Percentiles rank a stretch among this genome's conserved stretches.
phyloP scores from a whole-genome alignment of 1,139 yeast genomes.

The Blastobotrys proliferans region DNA sequence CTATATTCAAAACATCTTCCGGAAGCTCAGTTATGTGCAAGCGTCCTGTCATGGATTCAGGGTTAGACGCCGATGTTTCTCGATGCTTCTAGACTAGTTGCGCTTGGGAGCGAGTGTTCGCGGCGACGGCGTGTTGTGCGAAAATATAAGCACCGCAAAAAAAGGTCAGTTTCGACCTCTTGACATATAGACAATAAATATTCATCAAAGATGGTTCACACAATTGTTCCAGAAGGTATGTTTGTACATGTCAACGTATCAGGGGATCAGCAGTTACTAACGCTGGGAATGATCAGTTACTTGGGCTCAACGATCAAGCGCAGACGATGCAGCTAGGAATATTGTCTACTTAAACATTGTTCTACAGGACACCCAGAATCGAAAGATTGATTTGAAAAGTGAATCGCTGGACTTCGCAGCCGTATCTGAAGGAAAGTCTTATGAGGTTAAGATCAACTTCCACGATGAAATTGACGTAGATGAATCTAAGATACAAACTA shows the following conservation, averaged over 20 bases:
- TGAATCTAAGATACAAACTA: slow-evolving; percentile 53
- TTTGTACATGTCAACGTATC: too few relatives aligned
- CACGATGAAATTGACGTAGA: slow-evolving; percentile 68
- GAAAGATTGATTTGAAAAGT: slow-evolving; percentile 61
- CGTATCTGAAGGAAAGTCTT: slow-evolving; percentile 36
- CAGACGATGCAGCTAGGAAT: slow-evolving; percentile 66
- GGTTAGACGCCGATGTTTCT: slow-evolving; percentile 2
- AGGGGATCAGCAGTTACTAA: too few relatives aligned
- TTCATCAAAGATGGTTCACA: slow-evolving; percentile 5
- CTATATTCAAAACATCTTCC: slow-evolving; percentile 14
- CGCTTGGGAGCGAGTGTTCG: too few relatives aligned
- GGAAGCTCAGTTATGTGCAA: slow-evolving; percentile 13
- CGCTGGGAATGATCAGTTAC: slow-evolving; percentile 45
- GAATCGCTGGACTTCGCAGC: slow-evolving; percentile 49
- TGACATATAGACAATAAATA: too few relatives aligned
- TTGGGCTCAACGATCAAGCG: slow-evolving; percentile 96
- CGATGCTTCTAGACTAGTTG: slow-evolving; percentile 9
- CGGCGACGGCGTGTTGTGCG: neutral
- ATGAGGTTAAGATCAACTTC: slow-evolving; percentile 64
- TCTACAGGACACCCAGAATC: slow-evolving; percentile 64
- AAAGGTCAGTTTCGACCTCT: neutral
- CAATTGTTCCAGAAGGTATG: slow-evolving; percentile 18
- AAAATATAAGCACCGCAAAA: neutral
- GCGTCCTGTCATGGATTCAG: neutral
- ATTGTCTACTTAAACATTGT: slow-evolving; percentile 69